phyloP scores from a whole-genome alignment of 148 eudicot species.

The Cornus florida region DNA sequence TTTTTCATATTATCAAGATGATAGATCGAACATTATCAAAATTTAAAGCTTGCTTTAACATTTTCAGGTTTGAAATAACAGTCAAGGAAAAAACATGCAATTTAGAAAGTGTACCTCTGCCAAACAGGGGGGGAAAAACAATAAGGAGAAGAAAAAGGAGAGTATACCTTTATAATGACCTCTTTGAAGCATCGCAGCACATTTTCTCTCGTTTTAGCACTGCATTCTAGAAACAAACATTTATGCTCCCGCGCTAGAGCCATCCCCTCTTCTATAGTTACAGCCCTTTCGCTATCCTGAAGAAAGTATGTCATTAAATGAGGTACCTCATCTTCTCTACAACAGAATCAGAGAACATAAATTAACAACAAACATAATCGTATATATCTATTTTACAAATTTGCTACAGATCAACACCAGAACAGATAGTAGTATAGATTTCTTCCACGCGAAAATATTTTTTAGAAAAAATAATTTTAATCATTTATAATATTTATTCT shows the following conservation, averaged over 20 bases:
- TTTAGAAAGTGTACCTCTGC: too few species aligned
- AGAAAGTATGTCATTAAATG: conserved; percentile 5
- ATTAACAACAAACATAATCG: not conserved
- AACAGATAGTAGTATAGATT: too few species aligned
- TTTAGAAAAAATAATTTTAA: too few species aligned
- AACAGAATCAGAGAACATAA: not conserved
- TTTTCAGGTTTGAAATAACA: not conserved
- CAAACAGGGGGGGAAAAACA: too few species aligned
- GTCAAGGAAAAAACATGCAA: too few species aligned
- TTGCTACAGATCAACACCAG: too few species aligned
- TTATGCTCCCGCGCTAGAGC: conserved; percentile 52
- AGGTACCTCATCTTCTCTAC: conserved; percentile 1
- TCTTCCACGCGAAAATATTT: too few species aligned
- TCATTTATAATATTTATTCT: too few species aligned
- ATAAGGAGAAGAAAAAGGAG: too few species aligned
- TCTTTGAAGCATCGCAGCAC: conserved; percentile 60
- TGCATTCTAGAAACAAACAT: conserved; percentile 57
- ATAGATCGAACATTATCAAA: not conserved
- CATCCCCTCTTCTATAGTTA: conserved; percentile 57
- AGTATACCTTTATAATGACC: conserved; percentile 47
- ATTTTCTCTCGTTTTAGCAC: conserved; percentile 57
- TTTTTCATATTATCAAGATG: too few species aligned
- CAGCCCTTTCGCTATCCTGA: conserved; percentile 57
- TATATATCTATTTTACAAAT: too few species aligned
- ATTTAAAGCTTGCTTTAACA: not conserved